Evolutionary conservation across 2,329 filamentous ascomycete genomes (phyloP).

Genomic region (Colletotrichum abscissum): DNA sequence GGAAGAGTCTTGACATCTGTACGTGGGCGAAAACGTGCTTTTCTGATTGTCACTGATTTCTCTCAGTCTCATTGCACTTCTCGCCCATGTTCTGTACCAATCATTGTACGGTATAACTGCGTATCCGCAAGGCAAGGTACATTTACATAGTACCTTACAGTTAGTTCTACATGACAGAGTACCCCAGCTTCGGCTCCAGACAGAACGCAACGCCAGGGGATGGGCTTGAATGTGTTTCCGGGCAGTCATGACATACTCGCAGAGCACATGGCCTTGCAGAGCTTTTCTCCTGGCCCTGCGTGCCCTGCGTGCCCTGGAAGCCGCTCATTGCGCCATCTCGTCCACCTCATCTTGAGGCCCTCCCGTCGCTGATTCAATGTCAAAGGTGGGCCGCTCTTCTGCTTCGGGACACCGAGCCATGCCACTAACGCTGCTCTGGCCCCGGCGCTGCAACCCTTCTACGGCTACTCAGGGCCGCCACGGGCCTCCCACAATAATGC

Average conservation of each 20-base stretch:
- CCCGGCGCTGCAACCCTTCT: slow-evolving; percentile 24
- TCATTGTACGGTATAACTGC: too few relatives aligned
- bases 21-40: slow-evolving; percentile 2
- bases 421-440: slow-evolving; percentile 16
- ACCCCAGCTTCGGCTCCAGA: background rate
- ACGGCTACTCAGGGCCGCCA: background rate
- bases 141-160: too few relatives aligned
- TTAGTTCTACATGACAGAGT: background rate
- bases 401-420: slow-evolving; percentile 29
- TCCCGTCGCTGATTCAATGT: background rate
- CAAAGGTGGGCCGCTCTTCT: slow-evolving; percentile 18
- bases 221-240: background rate
- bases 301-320: background rate
- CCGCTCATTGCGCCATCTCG: slow-evolving; percentile 22
- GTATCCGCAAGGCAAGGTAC: too few relatives aligned
- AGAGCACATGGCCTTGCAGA: background rate
- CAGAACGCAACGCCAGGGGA: background rate
- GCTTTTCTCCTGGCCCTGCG: background rate
- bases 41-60: background rate
- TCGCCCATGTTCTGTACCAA: too few relatives aligned
- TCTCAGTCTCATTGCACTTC: background rate
- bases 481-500: slow-evolving; percentile 4
- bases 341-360: background rate
- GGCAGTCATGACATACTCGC: background rate
- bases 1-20: background rate